A percentile compares a stretch with the other conserved stretches of the same genome.
Evolutionary conservation across 805 yeast species (phyloP).

Genomic region (Cyberlindnera subsufficiens): DNA sequence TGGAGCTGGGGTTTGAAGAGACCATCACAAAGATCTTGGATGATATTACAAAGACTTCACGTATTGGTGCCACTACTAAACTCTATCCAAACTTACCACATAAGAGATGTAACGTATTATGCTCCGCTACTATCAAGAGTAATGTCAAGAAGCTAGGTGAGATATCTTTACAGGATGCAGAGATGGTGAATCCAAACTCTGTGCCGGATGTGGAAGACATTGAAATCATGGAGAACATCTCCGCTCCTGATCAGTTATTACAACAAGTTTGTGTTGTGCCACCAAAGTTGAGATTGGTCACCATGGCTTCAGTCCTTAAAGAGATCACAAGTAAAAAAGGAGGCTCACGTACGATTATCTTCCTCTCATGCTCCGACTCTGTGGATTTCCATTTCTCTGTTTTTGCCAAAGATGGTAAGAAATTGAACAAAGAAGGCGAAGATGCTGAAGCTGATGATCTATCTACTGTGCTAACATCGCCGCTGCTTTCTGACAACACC

Average conservation of each 20-base stretch:
- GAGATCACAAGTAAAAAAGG: slow-evolving; percentile 32
- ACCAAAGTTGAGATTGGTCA: slow-evolving; percentile 82
- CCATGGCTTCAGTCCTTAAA: slow-evolving; percentile 63
- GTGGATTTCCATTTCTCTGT: slow-evolving; percentile 87
- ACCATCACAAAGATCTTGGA: slow-evolving; percentile 73
- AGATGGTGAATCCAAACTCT: slow-evolving; percentile 43
- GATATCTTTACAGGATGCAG: slow-evolving; percentile 66
- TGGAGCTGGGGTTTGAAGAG: slow-evolving; percentile 96
- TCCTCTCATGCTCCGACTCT: slow-evolving; percentile 92
- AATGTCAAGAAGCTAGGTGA: slow-evolving; percentile 79
- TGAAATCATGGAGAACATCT: slow-evolving; percentile 24
- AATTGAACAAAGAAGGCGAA: slow-evolving; percentile 28
- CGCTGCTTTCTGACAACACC: slow-evolving; percentile 38
- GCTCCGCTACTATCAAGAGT: slow-evolving; percentile 91
- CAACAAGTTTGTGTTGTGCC: slow-evolving; percentile 86
- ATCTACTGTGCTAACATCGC: slow-evolving; percentile 46
- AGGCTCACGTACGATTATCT: slow-evolving; percentile 64
- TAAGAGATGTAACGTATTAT: slow-evolving; percentile 69
- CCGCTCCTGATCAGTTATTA: slow-evolving; percentile 86
- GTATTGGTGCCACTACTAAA: slow-evolving; percentile 30
- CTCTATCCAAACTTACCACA: slow-evolving; percentile 57
- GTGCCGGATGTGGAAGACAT: slow-evolving; percentile 26
- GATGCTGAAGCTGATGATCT: slow-evolving; percentile 25
- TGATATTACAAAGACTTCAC: slow-evolving; percentile 40
- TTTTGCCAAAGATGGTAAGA: slow-evolving; percentile 55